Conservation (phyloP, 1,284 basidiomycete species). For the Irpex sp. region DNA sequence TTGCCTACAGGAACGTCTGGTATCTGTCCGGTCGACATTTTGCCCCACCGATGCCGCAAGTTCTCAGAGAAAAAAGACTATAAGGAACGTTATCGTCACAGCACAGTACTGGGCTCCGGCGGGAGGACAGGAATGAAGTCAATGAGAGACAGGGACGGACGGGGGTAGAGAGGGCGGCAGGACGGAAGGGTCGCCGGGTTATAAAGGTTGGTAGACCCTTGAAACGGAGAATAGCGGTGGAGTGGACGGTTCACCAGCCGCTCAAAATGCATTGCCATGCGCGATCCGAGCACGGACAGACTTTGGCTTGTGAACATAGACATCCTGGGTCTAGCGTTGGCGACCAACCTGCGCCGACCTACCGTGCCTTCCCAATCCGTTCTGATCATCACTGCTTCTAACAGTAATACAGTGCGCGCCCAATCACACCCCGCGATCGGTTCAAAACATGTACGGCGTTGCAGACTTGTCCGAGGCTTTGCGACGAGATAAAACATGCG, state of each 20-base stretch:
- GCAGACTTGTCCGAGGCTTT: not conserved
- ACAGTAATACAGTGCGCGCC: not conserved
- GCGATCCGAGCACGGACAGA: not conserved
- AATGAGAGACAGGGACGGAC: not conserved
- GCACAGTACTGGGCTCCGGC: not conserved
- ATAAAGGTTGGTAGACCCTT: not conserved
- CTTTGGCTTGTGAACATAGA: not conserved
- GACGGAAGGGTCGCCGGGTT: not conserved
- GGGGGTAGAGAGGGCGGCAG: not conserved
- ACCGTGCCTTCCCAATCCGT: not conserved
- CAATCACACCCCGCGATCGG: no score
- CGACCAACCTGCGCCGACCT: not conserved
- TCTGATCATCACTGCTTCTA: not conserved
- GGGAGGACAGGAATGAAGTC: not conserved
- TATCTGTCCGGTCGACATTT: not conserved
- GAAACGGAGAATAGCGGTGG: not conserved
- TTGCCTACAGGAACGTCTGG: not conserved
- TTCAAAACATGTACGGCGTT: no score
- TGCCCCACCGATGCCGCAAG: not conserved
- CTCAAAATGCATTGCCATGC: not conserved
- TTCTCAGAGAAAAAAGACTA: not conserved
- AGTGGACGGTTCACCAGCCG: not conserved
- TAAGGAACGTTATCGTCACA: not conserved
- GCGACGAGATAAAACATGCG: not conserved
- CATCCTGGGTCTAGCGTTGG: no score